These are phyloP conservation scores for Candida sojae DNA, from an alignment of 1,139 yeast genomes.

Conservation along the genomic window DNA sequence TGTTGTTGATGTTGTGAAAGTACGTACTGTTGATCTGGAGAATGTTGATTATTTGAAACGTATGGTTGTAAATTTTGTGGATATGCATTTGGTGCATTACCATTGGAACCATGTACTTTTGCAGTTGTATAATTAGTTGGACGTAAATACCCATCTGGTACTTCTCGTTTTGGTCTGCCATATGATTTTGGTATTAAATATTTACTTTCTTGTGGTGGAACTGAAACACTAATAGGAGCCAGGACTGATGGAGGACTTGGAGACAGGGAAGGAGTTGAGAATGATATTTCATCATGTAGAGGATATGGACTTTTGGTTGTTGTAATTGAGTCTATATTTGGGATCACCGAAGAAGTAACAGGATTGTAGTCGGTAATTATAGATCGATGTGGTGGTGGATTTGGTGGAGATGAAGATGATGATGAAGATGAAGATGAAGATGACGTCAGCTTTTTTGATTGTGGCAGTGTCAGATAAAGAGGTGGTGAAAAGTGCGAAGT, in stretches of 20 bases:
- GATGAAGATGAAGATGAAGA: background rate
- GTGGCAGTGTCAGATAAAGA: background rate
- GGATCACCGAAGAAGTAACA: background rate
- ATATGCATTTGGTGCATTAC: background rate
- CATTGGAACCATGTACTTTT: conserved; percentile 1
- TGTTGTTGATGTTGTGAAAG: background rate
- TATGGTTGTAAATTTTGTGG: background rate
- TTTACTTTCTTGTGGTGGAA: background rate
- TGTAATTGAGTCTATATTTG: background rate
- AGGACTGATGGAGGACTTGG: background rate
- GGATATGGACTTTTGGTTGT: conserved; percentile 4
- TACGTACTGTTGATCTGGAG: background rate
- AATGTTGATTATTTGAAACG: too few relatives aligned
- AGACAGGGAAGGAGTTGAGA: background rate
- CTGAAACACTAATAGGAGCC: background rate
- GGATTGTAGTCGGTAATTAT: background rate
- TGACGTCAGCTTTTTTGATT: too few relatives aligned
- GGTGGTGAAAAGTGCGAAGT: background rate
- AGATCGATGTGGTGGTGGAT: conserved; percentile 5
- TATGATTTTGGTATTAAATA: conserved; percentile 1
- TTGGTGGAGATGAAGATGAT: conserved; percentile 5
- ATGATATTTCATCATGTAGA: background rate
- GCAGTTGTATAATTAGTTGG: conserved; percentile 6
- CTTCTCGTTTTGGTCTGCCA: conserved; percentile 5
- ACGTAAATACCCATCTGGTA: conserved; percentile 8